These are phyloP conservation scores for Bacterosira constricta DNA, from an alignment of 108 stramenopile species.

Conservation along the genomic window DNA sequence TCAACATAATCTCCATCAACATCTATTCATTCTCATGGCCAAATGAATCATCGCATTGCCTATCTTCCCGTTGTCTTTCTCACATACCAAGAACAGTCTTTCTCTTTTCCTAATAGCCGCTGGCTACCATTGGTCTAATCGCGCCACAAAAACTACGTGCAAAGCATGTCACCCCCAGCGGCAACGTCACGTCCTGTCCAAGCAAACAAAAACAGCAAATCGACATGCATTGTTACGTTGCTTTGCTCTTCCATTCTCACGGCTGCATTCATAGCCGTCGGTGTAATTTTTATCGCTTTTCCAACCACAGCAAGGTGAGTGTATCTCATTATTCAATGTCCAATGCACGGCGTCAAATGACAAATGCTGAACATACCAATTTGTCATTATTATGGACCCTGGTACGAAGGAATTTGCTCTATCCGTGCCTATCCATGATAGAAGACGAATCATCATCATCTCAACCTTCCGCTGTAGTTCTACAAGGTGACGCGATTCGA, in stretches of 20 bases:
- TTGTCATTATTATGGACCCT: background rate
- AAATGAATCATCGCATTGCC: too few relatives aligned
- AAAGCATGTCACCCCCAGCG: background rate
- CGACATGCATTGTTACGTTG: constrained; percentile 8
- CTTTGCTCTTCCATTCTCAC: constrained; percentile 20
- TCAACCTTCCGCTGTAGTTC: background rate
- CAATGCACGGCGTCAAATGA: background rate
- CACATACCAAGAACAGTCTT: background rate
- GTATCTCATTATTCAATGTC: background rate
- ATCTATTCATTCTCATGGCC: too few relatives aligned
- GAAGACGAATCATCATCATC: constrained; percentile 24
- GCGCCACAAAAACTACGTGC: background rate
- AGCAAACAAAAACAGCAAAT: background rate
- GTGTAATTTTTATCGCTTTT: constrained; percentile 26
- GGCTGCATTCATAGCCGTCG: constrained; percentile 19
- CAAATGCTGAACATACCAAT: background rate
- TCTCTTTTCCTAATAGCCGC: background rate
- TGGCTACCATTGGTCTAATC: background rate
- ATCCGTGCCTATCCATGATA: constrained; percentile 41
- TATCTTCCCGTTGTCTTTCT: too few relatives aligned
- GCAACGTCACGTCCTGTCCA: background rate
- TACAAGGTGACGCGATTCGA: constrained; percentile 39
- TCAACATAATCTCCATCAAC: too few relatives aligned
- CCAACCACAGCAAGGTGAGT: constrained; percentile 31
- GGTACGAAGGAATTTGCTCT: constrained; percentile 27